phyloP scores from a whole-genome alignment of 2,329 filamentous ascomycete species.

The Fusarium stilboides region DNA sequence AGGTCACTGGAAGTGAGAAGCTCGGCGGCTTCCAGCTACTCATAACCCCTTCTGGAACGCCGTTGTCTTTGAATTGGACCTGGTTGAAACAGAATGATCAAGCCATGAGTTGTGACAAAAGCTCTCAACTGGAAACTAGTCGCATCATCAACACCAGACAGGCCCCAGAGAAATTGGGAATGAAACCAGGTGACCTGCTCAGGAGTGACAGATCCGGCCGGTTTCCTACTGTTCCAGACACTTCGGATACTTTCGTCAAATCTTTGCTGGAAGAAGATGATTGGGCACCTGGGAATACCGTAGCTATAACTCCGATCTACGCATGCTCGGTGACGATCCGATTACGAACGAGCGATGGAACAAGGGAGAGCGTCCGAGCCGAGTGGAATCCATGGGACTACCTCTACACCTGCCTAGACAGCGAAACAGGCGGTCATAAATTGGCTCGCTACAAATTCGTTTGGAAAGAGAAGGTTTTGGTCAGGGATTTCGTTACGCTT shows the following conservation, averaged over 20 bases:
- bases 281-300: background rate
- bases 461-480: background rate
- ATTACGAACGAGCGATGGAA: background rate
- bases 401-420: background rate
- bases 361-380: background rate
- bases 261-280: background rate
- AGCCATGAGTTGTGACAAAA: background rate
- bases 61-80: background rate
- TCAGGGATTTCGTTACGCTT: background rate
- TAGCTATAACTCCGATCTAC: background rate
- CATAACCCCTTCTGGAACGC: slow-evolving; percentile 14
- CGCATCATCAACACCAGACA: background rate
- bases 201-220: background rate
- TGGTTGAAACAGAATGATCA: background rate
- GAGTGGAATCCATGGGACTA: background rate
- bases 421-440: background rate
- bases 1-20: slow-evolving; percentile 22
- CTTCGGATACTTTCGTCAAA: background rate
- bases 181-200: background rate
- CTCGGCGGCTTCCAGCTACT: slow-evolving; percentile 20
- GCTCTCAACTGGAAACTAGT: background rate
- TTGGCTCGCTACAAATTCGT: background rate
- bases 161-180: background rate
- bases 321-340: background rate
- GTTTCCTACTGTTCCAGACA: background rate